Conservation (phyloP, 805 yeast species). For the Starmerella ratchasimensis region DNA sequence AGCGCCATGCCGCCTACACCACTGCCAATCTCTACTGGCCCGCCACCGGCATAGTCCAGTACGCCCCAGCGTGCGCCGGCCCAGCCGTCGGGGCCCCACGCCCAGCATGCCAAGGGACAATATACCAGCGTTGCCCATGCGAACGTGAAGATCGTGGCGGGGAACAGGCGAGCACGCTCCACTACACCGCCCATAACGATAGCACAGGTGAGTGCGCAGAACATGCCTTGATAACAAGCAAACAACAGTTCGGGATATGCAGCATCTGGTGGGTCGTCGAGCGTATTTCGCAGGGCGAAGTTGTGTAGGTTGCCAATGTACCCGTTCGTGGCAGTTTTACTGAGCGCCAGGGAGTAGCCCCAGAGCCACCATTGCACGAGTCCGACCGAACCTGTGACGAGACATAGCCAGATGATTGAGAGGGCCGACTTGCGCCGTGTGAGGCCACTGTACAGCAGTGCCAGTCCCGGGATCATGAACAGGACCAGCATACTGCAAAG, state of each 20-base stretch:
- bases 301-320: slow-evolving; percentile 78
- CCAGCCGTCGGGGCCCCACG: slow-evolving; percentile 92
- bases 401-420: slow-evolving; percentile 68
- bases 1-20: slow-evolving; percentile 80
- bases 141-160: slow-evolving; percentile 69
- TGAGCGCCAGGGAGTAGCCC: slow-evolving; percentile 92
- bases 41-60: slow-evolving; percentile 95
- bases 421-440: slow-evolving; percentile 84
- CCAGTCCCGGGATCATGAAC: slow-evolving; percentile 91
- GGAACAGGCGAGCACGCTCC: slow-evolving; percentile 81
- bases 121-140: slow-evolving; percentile 85
- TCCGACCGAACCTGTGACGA: slow-evolving; percentile 60
- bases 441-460: slow-evolving; percentile 80
- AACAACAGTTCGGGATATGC: slow-evolving; percentile 71
- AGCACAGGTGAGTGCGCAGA: slow-evolving; percentile 79
- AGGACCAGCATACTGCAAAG: slow-evolving; percentile 45
- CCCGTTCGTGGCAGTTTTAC: slow-evolving; percentile 61
- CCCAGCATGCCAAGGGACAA: slow-evolving; percentile 92
- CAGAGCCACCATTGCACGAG: slow-evolving; percentile 92
- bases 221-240: slow-evolving; percentile 82
- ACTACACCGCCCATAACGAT: slow-evolving; percentile 87
- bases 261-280: slow-evolving; percentile 33
- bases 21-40: slow-evolving; percentile 85
- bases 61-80: slow-evolving; percentile 76
- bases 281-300: slow-evolving; percentile 67